Base-by-base conservation (phyloP, 805 yeast species). In the Cyberlindnera suaveolens region DNA sequence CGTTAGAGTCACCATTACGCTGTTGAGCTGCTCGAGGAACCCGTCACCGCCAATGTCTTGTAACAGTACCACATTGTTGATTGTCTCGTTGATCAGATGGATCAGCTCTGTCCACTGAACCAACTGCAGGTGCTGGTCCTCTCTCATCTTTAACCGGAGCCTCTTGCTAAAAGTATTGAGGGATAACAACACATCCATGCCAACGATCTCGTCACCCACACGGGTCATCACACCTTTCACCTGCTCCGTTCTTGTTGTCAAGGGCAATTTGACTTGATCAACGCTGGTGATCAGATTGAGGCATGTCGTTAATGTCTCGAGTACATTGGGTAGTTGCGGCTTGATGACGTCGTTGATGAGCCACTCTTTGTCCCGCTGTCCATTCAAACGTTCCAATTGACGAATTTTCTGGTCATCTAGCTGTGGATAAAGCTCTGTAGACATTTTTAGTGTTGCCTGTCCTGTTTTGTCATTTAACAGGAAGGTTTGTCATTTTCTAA, bases 171-270 rank as follows among this genome's bases (percentile, higher is more conserved):
- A 57, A 40, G 53, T 54, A 44, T 63, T 71, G 49, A 56, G 56
- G 43, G 61, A 62, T 34, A 75, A 56, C 0, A 58, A 48, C 11
- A 74, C 57, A 35, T 69, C 70, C 47, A 82, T 57, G 27, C 74
- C 74, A 1, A 73, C 66, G 5, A 83, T 65, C 47, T 71, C 71
- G 11, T 73, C 69, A 6, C 82, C 80, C 41, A 68, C 71, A 40
- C 90, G 60, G 0, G 77, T 74, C 0, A 82, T 58, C 1, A 78
- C 68, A 0, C 91, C 91, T 46, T 80, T 80, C 14, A 82, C 60
- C 3, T 68, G 62, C 44, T 79, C 83, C 43, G 74, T 72, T 42
- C 79, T 74, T 14, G 70, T 64, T 0, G 80, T 66, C 6, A 83
- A 61, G 0, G 89, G 85, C 40, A 83, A 64, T 44, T 74, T 80